phyloP scores from a whole-genome alignment of 768 basidiomycete species.

The Tulasnella sp. region DNA sequence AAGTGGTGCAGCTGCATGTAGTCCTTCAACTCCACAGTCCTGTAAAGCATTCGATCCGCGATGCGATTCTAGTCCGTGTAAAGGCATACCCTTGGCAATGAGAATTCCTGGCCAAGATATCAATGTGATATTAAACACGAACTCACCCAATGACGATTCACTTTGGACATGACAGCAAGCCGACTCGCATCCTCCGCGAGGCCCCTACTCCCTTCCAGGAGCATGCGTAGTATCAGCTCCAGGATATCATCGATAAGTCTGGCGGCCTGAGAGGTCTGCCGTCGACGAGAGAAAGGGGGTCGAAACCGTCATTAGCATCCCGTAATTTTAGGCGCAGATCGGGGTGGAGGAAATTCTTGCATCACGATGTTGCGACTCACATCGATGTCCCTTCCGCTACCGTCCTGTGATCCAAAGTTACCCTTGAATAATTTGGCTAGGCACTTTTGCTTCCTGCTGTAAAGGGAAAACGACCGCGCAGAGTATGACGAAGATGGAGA shows the following conservation, averaged over 20 bases:
- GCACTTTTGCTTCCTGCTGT: too few species aligned
- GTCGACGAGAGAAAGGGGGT: background rate
- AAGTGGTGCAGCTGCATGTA: slow-evolving; percentile 3
- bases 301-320: background rate
- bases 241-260: slow-evolving; percentile 10
- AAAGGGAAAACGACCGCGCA: too few species aligned
- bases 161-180: background rate
- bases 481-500: too few species aligned
- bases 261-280: slow-evolving; percentile 6
- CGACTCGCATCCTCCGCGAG: background rate
- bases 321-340: background rate
- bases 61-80: background rate
- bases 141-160: slow-evolving; percentile 15
- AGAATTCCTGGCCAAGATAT: background rate
- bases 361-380: background rate
- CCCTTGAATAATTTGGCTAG: too few species aligned
- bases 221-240: slow-evolving; percentile 2
- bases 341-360: too few species aligned
- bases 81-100: background rate
- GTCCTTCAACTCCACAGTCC: background rate
- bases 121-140: background rate
- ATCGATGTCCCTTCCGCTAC: background rate
- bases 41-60: slow-evolving; percentile 8
- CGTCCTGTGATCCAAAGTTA: background rate
- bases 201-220: background rate